Base-by-base conservation (phyloP, 2,329 filamentous ascomycete genomes). In the Calycina marina region DNA sequence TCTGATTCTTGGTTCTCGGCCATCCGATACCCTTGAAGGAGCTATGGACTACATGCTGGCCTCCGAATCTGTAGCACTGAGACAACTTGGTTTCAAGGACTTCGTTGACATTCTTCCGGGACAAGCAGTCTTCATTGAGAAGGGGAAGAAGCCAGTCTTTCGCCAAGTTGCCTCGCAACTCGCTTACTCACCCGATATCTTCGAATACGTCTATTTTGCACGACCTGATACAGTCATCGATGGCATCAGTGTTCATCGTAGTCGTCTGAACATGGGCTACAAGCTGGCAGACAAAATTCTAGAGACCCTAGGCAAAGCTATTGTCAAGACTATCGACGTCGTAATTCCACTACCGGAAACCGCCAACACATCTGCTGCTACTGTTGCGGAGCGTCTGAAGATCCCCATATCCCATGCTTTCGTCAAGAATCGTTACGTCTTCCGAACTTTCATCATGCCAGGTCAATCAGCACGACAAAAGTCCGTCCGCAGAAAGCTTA, bases 341-440 rank as follows among this genome's bases (percentile, higher is more conserved):
- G 77, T 92, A 25, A 85, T 92, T 48, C 83, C 84, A 0, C 80
- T 92, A 38, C 79, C 79, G 0, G 79, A 86, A 55, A 93, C 85
- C 0, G 78, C 76, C 26, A 85, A 85, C 40, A 86, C 80, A 0
- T 78, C 83, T 2, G 84, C 85, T 3, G 72, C 80, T 6, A 72
- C 70, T 29, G 68, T 93, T 15, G 77, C 84, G n/a, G 70, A 76
- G 47, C 65, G 71, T 25, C 65, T 93, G 12, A 68, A 73, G 44
- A 85, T 83, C 53, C 79, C 80, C 1, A 84, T 80, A 49, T 77
- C 70, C 37, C 79, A 82, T 50, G 85, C 76, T 2, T 88, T 93
- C 47, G 76, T 93, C 42, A 92, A 90, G 65, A 92, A 92, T 56
- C 69, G 82, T 32, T 92, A 92, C 53, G 78, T 92, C 38, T 85